Percentiles rank a stretch among this genome's conserved stretches.
Conservation (phyloP, 305 asterid genomes). For the Coffea humblotiana region DNA sequence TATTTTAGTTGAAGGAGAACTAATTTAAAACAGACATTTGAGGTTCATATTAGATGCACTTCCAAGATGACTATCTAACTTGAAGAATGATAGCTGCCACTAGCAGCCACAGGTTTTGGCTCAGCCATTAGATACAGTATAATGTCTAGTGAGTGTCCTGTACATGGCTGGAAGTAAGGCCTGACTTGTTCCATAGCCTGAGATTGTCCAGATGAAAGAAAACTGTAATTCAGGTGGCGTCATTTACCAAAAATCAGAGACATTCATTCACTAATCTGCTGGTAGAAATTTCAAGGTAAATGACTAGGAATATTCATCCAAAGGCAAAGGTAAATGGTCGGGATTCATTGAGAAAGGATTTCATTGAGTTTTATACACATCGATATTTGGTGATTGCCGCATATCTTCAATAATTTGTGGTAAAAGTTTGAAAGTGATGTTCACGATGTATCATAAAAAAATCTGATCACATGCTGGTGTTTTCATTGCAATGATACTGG, state of each 20-base stretch:
- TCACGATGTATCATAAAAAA: not conserved
- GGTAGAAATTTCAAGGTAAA: not conserved
- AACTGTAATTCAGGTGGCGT: not conserved
- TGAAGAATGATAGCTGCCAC: not conserved
- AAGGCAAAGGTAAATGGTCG: not conserved
- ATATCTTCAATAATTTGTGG: not conserved
- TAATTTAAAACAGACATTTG: not conserved
- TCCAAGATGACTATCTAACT: not conserved
- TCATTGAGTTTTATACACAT: not conserved
- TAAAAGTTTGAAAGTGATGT: not conserved
- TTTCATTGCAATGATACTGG: not conserved
- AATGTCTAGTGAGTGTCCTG: not conserved
- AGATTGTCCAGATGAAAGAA: not conserved
- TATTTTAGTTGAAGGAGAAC: not conserved
- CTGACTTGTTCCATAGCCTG: not conserved
- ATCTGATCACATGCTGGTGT: not conserved
- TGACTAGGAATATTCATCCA: not conserved
- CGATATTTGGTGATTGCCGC: not conserved
- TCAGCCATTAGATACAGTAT: not conserved
- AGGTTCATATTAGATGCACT: too few species aligned
- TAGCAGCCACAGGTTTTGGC: not conserved
- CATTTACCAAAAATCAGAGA: not conserved
- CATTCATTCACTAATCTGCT: not conserved
- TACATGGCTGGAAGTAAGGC: not conserved
- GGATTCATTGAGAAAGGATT: not conserved